These are phyloP conservation scores for Colletotrichum graminicola DNA, from an alignment of 2,329 filamentous ascomycete species.

Conservation along the genomic window DNA sequence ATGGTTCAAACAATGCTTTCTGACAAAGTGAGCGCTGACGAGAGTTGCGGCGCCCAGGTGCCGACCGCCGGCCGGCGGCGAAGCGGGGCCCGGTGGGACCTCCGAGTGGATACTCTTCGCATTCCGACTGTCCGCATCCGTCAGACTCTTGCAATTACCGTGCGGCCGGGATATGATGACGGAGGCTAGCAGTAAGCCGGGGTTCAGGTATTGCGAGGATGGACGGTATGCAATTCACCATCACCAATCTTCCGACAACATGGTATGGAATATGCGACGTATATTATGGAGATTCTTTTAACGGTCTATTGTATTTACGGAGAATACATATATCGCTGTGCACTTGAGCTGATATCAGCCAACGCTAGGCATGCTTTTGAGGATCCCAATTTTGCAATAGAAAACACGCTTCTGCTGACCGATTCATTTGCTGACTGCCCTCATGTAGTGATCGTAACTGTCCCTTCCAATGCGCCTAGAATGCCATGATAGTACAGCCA, in stretches of 20 bases:
- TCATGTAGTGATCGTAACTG: constrained; percentile 18
- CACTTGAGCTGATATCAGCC: neutral
- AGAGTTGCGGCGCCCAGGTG: neutral
- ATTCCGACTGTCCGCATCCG: neutral
- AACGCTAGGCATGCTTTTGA: neutral
- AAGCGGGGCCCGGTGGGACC: neutral
- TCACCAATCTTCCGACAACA: neutral
- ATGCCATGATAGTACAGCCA: constrained; percentile 13
- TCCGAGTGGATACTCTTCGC: neutral
- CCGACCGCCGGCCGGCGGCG: neutral
- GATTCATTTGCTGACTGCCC: neutral
- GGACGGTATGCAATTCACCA: neutral
- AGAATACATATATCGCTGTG: neutral
- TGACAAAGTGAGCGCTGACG: neutral
- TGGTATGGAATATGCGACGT: no score
- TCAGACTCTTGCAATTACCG: neutral
- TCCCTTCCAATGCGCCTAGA: constrained; percentile 3
- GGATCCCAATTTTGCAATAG: no score
- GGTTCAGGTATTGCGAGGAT: neutral
- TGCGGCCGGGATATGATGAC: neutral
- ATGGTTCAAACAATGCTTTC: neutral
- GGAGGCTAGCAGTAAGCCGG: neutral
- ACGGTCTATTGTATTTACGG: neutral
- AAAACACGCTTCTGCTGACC: neutral
- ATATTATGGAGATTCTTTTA: no score